Percentiles rank a stretch among this genome's conserved stretches.
These are phyloP conservation scores for Aspergillus intermedius DNA, from an alignment of 2,329 filamentous ascomycete genomes.

Conservation along the genomic window DNA sequence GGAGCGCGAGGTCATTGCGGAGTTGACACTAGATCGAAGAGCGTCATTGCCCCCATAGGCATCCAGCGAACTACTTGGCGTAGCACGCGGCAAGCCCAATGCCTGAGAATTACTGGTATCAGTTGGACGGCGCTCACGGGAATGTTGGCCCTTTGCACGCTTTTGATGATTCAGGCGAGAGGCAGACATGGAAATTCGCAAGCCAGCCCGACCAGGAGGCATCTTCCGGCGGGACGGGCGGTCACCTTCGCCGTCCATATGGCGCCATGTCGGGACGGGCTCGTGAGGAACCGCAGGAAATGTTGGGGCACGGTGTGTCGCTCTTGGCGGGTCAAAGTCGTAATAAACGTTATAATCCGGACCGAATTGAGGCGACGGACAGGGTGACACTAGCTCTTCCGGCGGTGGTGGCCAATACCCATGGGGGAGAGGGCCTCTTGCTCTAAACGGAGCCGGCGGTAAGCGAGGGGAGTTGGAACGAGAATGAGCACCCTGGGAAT, in stretches of 20 bases:
- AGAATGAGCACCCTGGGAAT: constrained; percentile 13
- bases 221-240: constrained; percentile 19
- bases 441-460: constrained; percentile 5
- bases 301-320: constrained; percentile 16
- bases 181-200: constrained; percentile 34
- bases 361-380: constrained; percentile 10
- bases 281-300: constrained; percentile 16
- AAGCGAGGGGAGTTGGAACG: constrained; percentile 19
- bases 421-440: constrained; percentile 5
- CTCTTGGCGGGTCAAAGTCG: constrained; percentile 8
- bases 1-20: constrained; percentile 54
- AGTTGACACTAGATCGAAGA: constrained; percentile 54
- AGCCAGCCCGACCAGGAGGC: constrained; percentile 19
- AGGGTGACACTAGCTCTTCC: constrained; percentile 12
- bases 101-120: constrained; percentile 16
- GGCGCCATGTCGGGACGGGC: constrained; percentile 10
- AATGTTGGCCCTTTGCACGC: constrained; percentile 20
- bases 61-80: constrained; percentile 26
- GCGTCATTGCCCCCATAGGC: constrained; percentile 20
- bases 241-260: constrained; percentile 18
- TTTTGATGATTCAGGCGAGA: constrained; percentile 25
- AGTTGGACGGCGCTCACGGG: constrained; percentile 19
- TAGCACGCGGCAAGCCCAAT: constrained; percentile 25
- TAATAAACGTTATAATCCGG: constrained; percentile 1
- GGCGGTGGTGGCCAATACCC: constrained; percentile 5